A percentile compares a stretch with the other conserved stretches of the same genome.
phyloP scores from a whole-genome alignment of 352 stramenopile genomes.

The Thalassiosira ordinaria region DNA sequence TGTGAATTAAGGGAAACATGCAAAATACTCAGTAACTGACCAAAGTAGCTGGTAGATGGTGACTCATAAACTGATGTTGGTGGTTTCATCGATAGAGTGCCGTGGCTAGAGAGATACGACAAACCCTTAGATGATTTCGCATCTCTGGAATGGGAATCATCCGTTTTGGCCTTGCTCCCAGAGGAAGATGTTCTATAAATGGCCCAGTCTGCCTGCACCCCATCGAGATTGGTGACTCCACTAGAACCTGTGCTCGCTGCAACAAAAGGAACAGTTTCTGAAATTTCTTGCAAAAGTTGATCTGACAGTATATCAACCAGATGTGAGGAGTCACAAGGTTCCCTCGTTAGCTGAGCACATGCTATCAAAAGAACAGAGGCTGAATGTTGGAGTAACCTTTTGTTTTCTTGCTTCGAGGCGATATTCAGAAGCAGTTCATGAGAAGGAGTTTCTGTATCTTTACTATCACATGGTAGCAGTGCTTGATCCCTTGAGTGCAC shows the following conservation, averaged over 20 bases:
- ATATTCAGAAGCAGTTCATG: slow-evolving; percentile 25
- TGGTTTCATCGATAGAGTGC: slow-evolving; percentile 43
- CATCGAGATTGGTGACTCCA: too few relatives aligned
- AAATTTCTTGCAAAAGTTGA: slow-evolving; percentile 47
- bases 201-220: slow-evolving; percentile 43
- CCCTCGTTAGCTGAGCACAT: slow-evolving; percentile 26
- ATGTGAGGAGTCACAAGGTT: slow-evolving; percentile 14
- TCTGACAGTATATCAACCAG: slow-evolving; percentile 43
- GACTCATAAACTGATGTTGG: slow-evolving; percentile 16
- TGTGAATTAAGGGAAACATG: slow-evolving; percentile 32
- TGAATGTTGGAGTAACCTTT: slow-evolving; percentile 42
- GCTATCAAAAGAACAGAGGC: slow-evolving; percentile 38
- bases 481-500: slow-evolving; percentile 30
- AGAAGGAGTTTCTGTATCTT: slow-evolving; percentile 20
- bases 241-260: slow-evolving; percentile 17
- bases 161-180: slow-evolving; percentile 21
- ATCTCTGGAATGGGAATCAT: slow-evolving; percentile 4
- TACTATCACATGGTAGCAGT: slow-evolving; percentile 12
- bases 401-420: slow-evolving; percentile 26
- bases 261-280: slow-evolving; percentile 34
- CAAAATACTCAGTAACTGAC: slow-evolving; percentile 50
- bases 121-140: slow-evolving; percentile 17
- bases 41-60: slow-evolving; percentile 36
- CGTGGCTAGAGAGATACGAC: slow-evolving; percentile 23
- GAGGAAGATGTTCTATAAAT: slow-evolving; percentile 17